phyloP scores from a whole-genome alignment of 441 rosid species.

The Geranium incanum region DNA sequence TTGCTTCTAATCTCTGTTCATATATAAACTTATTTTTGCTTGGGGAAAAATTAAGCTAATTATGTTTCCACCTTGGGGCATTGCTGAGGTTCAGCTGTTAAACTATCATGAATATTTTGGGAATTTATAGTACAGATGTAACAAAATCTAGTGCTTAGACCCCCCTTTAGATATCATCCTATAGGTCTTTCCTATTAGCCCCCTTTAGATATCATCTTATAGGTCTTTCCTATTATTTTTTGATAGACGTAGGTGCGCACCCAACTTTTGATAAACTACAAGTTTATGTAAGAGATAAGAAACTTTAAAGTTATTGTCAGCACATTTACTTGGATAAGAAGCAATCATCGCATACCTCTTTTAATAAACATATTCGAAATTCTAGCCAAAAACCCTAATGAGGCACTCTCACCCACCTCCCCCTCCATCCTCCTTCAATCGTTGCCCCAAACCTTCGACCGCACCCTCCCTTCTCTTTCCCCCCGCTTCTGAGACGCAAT shows the following conservation, averaged over 20 bases:
- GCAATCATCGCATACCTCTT: too few relatives aligned
- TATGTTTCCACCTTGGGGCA: background rate
- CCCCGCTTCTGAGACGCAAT: too few relatives aligned
- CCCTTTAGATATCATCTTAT: too few relatives aligned
- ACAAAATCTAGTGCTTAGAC: background rate
- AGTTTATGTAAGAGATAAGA: background rate
- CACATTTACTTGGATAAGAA: too few relatives aligned
- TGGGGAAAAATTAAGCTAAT: background rate
- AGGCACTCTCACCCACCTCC: too few relatives aligned
- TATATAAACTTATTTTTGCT: background rate
- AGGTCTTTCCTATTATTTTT: too few relatives aligned
- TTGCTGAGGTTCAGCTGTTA: background rate
- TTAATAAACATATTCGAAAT: too few relatives aligned
- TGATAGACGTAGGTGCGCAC: too few relatives aligned
- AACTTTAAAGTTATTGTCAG: background rate
- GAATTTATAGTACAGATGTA: background rate
- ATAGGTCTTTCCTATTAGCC: background rate
- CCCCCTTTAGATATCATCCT: background rate
- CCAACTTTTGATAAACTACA: background rate
- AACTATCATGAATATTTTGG: background rate
- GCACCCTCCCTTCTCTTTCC: too few relatives aligned
- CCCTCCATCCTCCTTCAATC: too few relatives aligned
- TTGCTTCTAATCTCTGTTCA: background rate
- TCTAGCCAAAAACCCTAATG: too few relatives aligned
- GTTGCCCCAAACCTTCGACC: too few relatives aligned